These are phyloP conservation scores for Skeletonema grethae DNA, from an alignment of 108 stramenopile genomes.

Conservation along the genomic window DNA sequence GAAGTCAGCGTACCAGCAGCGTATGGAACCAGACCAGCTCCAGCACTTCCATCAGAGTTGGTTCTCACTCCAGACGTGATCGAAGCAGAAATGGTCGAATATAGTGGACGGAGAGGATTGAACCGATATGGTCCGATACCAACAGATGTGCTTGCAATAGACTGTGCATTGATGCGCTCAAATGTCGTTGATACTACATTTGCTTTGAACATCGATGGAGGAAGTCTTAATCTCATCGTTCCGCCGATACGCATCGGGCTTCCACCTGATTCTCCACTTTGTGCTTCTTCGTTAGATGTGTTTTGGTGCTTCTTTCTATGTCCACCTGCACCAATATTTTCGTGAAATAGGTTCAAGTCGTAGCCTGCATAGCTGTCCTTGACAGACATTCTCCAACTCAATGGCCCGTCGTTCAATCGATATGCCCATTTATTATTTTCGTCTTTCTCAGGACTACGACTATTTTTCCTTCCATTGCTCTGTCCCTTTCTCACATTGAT, in stretches of 20 bases:
- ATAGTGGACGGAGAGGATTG: constrained; percentile 2
- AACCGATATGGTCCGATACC: constrained; percentile 25
- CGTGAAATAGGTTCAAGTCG: constrained; percentile 72
- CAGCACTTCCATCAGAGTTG: constrained; percentile 6
- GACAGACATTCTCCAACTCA: constrained; percentile 47
- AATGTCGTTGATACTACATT: constrained; percentile 31
- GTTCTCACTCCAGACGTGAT: constrained; percentile 17
- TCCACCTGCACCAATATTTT: constrained; percentile 58
- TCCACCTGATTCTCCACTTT: constrained; percentile 2
- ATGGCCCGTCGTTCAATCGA: constrained; percentile 15
- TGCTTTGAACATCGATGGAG: constrained; percentile 19
- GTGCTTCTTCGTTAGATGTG: neutral
- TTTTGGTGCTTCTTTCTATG: neutral
- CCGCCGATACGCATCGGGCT: constrained; percentile 25
- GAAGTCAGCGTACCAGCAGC: constrained; percentile 62
- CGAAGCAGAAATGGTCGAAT: constrained; percentile 21
- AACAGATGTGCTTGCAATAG: constrained; percentile 26
- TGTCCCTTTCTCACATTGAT: constrained; percentile 74
- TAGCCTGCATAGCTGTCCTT: constrained; percentile 68
- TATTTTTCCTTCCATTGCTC: constrained; percentile 42
- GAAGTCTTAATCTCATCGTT: constrained; percentile 38
- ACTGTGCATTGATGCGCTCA: constrained; percentile 27
- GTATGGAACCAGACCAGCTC: constrained; percentile 46
- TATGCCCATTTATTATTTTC: constrained; percentile 20
- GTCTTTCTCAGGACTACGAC: constrained; percentile 21